Evolutionary conservation across 257 asterid species (phyloP), one percentile per base, ranked within the genome.

Genomic region (Fraxinus excelsior): DNA sequence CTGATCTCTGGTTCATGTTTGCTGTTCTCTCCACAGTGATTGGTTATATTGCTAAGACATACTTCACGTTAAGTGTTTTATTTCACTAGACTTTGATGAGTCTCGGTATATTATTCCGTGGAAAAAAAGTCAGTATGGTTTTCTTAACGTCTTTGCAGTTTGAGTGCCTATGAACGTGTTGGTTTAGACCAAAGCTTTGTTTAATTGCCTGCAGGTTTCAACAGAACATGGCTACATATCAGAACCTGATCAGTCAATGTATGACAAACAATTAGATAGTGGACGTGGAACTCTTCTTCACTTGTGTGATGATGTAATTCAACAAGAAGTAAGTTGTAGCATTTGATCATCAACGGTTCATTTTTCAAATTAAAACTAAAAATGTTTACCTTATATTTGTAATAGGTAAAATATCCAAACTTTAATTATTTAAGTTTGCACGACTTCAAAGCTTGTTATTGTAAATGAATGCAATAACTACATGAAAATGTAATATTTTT

Each of bases 281-380:
- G 99, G 99, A 85, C 85, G 85, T 84, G 98, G 99, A 71, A 95
- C 99, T 77, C 98, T 95, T 81, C 98, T 95, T 85, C 99, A 95
- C 84, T 81, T 95, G 89, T 95, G 99, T n/a, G 98, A 95, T 84
- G 99, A 95, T 84, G 99, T 95, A 29, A 95, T 95, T 84, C 99
- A 95, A 80, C 99, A 95, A 82, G 99, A 95, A 88, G 99, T 94
- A 82, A 81, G 87, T 78, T 66, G 49, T 73, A 72, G 70, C 75
- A 70, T 49, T 34, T 23, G 72, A 51, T 31, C 71, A 37, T 64
- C 62, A 4, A 4, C 72, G 26, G 72, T 51, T 31, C 25, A 13
- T 80, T 64, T 28, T 70, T 72, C 76, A 51, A 72, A 71, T 49
- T 78, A 35, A 42, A 58, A 26, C 74, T 66, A 64, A 56, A 40